These are phyloP conservation scores for Warburgia ugandensis DNA, from an alignment of 164 flowering plant genomes.

Conservation along the genomic window DNA sequence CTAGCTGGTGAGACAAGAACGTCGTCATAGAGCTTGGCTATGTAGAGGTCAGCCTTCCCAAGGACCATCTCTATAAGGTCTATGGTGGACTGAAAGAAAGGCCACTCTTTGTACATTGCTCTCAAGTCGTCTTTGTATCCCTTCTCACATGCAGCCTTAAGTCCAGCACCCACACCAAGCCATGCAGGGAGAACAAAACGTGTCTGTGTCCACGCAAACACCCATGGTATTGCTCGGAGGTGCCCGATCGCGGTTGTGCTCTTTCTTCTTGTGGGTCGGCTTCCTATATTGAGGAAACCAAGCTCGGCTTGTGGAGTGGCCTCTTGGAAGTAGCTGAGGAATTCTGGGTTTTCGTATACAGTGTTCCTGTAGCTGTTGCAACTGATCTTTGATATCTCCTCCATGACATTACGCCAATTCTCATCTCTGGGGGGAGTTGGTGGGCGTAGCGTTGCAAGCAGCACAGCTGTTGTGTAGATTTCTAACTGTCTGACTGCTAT, in stretches of 20 bases:
- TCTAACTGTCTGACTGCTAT: conserved; percentile 87
- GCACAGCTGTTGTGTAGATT: conserved; percentile 91
- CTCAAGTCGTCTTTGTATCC: conserved; percentile 62
- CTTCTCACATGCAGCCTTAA: conserved; percentile 69
- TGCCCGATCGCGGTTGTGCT: conserved; percentile 72
- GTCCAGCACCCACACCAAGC: conserved; percentile 93
- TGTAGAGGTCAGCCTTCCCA: conserved; percentile 74
- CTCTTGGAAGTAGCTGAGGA: conserved; percentile 80
- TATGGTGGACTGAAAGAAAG: conserved; percentile 81
- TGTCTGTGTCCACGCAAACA: conserved; percentile 97
- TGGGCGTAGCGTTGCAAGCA: conserved; percentile 79
- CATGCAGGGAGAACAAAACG: conserved; percentile 91
- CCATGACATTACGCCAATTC: conserved; percentile 89
- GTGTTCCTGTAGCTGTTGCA: conserved; percentile 65
- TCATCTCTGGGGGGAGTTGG: conserved; percentile 83
- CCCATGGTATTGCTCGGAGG: conserved; percentile 90
- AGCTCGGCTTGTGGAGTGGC: conserved; percentile 97
- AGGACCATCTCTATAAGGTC: conserved; percentile 96
- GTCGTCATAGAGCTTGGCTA: conserved; percentile 82
- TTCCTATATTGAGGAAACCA: conserved; percentile 90
- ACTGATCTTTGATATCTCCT: conserved; percentile 78
- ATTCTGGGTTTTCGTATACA: conserved; percentile 88
- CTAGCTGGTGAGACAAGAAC: conserved; percentile 68
- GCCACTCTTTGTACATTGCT: conserved; percentile 94
- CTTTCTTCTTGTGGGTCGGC: conserved; percentile 86